phyloP scores from a whole-genome alignment of 805 yeast species.

The Lachancea sp. region DNA sequence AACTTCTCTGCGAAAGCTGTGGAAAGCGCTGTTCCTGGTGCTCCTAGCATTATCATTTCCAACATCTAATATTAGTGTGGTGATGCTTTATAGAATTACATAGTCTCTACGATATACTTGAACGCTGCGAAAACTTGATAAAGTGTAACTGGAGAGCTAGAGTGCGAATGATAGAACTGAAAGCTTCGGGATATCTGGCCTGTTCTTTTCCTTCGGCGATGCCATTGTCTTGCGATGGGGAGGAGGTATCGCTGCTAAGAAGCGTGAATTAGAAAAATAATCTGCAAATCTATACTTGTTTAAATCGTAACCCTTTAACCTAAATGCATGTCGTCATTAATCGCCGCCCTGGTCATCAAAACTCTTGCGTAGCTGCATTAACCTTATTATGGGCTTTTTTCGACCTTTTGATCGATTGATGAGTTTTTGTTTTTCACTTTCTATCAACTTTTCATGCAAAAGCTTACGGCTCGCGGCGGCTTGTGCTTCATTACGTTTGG shows the following conservation, averaged over 20 bases:
- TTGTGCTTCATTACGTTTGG: constrained; percentile 2
- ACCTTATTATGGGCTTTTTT: constrained; percentile 25
- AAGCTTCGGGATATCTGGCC: no score
- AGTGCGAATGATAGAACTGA: no score
- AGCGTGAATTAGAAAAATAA: neutral
- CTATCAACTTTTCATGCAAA: constrained; percentile 14
- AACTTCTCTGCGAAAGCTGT: constrained; percentile 57
- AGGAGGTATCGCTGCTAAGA: neutral
- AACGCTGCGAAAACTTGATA: no score
- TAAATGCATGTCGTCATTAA: neutral
- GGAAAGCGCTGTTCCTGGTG: constrained; percentile 86
- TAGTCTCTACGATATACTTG: neutral
- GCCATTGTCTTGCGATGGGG: no score
- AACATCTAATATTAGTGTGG: constrained; percentile 40
- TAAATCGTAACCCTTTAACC: neutral
- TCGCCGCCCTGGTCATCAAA: neutral
- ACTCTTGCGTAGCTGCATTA: constrained; percentile 20
- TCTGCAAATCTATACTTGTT: neutral
- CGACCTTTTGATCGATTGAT: constrained; percentile 25
- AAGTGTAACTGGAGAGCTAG: no score
- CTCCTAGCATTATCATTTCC: constrained; percentile 75
- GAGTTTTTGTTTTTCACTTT: constrained; percentile 17
- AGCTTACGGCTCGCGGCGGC: constrained; percentile 11
- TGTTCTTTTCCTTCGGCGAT: no score
- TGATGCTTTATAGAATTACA: neutral